A percentile compares a stretch with the other conserved stretches of the same genome.
Conservation (phyloP, 495 filamentous ascomycete genomes). For the Penicilliopsis zonata region DNA sequence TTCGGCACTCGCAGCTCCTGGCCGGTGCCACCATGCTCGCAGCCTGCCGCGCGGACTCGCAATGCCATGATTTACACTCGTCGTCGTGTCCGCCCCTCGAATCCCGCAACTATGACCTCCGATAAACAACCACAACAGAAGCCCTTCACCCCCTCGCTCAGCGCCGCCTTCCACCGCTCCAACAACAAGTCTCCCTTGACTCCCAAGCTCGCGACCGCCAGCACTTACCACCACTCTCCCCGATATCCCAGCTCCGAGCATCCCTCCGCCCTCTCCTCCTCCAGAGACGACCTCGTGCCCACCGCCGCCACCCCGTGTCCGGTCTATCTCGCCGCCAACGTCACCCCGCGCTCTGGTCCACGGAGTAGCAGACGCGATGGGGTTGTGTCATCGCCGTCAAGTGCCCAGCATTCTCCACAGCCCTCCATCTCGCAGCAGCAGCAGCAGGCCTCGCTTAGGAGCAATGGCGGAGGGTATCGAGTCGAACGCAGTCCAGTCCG, state of each 20-base stretch:
- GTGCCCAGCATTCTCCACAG: constrained; percentile 18
- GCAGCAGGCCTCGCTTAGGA: constrained; percentile 11
- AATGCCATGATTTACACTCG: constrained; percentile 30
- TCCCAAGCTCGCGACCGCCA: constrained; percentile 36
- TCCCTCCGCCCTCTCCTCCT: constrained; percentile 18
- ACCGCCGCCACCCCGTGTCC: constrained; percentile 38
- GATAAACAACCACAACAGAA: constrained; percentile 42
- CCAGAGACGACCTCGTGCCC: constrained; percentile 29
- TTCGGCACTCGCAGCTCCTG: constrained; percentile 2
- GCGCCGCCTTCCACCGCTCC: constrained; percentile 28
- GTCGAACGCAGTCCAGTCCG: constrained; percentile 28
- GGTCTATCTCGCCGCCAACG: constrained; percentile 48
- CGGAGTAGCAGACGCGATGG: constrained; percentile 57
- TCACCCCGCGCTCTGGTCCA: constrained; percentile 61
- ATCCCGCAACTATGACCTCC: constrained; percentile 33
- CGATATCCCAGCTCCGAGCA: constrained; percentile 25
- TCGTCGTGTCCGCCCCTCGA: constrained; percentile 16
- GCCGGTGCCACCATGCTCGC: constrained; percentile 28
- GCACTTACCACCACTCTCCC: constrained; percentile 18
- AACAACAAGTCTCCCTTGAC: constrained; percentile 33
- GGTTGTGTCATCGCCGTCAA: constrained; percentile 41
- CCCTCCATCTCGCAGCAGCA: constrained; percentile 19
- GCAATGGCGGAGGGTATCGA: constrained; percentile 13
- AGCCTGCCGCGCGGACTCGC: constrained; percentile 16
- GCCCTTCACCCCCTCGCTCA: constrained; percentile 39